A percentile compares a stretch with the other conserved stretches of the same genome.
phyloP scores from a whole-genome alignment of 2,329 filamentous ascomycete genomes.

The Epichloe coenophiala region DNA sequence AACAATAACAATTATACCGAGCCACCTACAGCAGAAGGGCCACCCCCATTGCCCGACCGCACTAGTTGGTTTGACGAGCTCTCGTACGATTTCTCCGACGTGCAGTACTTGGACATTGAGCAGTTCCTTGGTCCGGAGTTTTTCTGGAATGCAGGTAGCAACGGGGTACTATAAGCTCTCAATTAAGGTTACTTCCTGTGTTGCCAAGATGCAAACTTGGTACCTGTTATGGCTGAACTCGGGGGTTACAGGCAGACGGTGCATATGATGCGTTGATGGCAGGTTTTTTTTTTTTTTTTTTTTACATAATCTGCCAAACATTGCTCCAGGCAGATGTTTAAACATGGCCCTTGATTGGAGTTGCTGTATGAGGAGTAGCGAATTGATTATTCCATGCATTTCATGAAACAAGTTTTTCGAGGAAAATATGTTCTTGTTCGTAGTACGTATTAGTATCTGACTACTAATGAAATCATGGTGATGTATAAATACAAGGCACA shows the following conservation, averaged over 20 bases:
- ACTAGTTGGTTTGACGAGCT: constrained; percentile 26
- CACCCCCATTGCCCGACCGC: background rate
- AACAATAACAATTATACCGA: constrained; percentile 12
- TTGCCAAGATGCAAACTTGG: background rate
- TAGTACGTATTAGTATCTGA: too few relatives aligned
- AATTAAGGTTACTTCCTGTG: background rate
- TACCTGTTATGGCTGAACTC: background rate
- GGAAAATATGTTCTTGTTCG: too few relatives aligned
- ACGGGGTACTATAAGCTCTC: background rate
- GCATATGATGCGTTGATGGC: background rate
- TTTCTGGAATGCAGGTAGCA: constrained; percentile 1
- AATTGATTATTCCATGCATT: background rate
- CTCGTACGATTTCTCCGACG: constrained; percentile 28
- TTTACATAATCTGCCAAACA: background rate
- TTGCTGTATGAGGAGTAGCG: background rate
- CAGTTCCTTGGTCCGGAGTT: constrained; percentile 17
- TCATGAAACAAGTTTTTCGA: background rate
- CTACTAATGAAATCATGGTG: too few relatives aligned
- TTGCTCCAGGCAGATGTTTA: background rate
- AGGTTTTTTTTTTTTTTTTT: background rate
- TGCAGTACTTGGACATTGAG: constrained; percentile 30
- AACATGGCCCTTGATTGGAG: background rate
- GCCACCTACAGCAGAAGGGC: background rate
- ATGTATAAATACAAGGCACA: too few relatives aligned
- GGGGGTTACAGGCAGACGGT: background rate